Evolutionary conservation across 1,284 basidiomycete genomes (phyloP), one percentile per base, ranked within the genome.

Genomic region (Puccinia coronata): DNA sequence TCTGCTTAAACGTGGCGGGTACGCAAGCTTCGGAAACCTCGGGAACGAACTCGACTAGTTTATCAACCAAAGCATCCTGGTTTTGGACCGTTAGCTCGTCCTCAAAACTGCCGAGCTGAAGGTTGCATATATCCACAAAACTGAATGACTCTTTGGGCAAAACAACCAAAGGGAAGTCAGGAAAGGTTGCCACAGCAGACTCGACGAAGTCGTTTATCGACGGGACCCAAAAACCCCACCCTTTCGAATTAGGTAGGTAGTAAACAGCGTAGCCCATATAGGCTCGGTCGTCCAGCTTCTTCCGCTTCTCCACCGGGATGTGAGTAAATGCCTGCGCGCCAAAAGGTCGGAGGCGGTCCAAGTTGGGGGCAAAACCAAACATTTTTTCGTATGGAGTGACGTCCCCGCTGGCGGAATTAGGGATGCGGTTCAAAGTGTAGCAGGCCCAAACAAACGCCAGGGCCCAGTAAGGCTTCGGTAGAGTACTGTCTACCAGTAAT

Each of bases 151-250:
- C n/a, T n/a, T n/a, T n/a, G n/a, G n/a, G n/a, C 43, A 16, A 6
- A 16, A 43, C 16, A 43, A 16, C 43, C 43, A 43, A 43, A 6
- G 43, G 43, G 6, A 43, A 16, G 43, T 43, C 43, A 43, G 6
- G 8, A 43, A 65, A 65, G 8, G 61, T 65, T 20, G 39, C 61
- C 1, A 39, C 9, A 6, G 72, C 72, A 3, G 51, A 75, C 11
- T 34, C 20, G 14, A 71, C 43, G 23, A 71, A 71, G 12, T 3
- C 5, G 28, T 25, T 3, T 2, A n/a, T 18, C 11, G 36, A 16
- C n/a, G 18, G 71, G 53, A 73, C 36, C 49, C 51, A 55, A 57
- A 73, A 73, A 39, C 28, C 25, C 71, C 71, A 73, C 23, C 49
- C 71, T 31, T 73, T 73, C 12, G 53, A 55, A 34, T 57, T 16